Percentiles rank a stretch among this genome's conserved stretches.
Evolutionary conservation across 805 yeast genomes (phyloP).

Genomic region (Candida insectorum): DNA sequence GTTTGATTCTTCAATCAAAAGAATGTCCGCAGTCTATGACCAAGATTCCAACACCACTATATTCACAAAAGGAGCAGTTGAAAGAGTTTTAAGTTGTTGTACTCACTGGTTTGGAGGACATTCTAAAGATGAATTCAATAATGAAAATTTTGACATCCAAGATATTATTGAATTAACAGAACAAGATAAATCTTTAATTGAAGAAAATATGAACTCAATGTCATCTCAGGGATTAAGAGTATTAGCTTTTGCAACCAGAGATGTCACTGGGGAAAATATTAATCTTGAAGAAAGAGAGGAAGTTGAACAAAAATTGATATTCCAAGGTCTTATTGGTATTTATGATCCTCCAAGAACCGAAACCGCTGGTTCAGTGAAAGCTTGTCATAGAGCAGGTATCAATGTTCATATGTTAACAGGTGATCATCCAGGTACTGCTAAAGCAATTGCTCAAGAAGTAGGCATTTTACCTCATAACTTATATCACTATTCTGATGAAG

Average conservation of each 20-base stretch:
- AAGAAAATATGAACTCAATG: constrained; percentile 53
- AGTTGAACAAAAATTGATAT: constrained; percentile 53
- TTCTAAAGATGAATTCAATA: constrained; percentile 20
- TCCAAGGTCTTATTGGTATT: constrained; percentile 71
- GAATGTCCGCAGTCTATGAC: constrained; percentile 63
- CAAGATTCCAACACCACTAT: constrained; percentile 22
- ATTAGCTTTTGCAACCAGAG: constrained; percentile 60
- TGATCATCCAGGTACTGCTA: constrained; percentile 76
- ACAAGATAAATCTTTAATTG: constrained; percentile 40
- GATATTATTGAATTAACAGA: constrained; percentile 31
- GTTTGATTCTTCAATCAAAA: constrained; percentile 69
- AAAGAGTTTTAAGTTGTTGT: constrained; percentile 60
- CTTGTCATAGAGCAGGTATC: constrained; percentile 72
- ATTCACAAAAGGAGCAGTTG: constrained; percentile 76
- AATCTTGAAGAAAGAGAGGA: constrained; percentile 24
- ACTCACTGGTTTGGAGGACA: constrained; percentile 48
- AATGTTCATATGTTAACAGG: constrained; percentile 82
- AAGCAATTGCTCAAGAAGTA: constrained; percentile 77
- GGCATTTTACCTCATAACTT: constrained; percentile 62
- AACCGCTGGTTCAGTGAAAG: constrained; percentile 59
- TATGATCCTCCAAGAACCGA: constrained; percentile 79
- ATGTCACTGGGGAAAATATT: constrained; percentile 15
- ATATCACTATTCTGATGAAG: constrained; percentile 31
- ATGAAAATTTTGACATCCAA: constrained; percentile 14
- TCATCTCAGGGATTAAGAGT: constrained; percentile 71